Evolutionary conservation across 257 asterid species (phyloP), one percentile per base, ranked within the genome.

Genomic region (Eustoma russellianum): DNA sequence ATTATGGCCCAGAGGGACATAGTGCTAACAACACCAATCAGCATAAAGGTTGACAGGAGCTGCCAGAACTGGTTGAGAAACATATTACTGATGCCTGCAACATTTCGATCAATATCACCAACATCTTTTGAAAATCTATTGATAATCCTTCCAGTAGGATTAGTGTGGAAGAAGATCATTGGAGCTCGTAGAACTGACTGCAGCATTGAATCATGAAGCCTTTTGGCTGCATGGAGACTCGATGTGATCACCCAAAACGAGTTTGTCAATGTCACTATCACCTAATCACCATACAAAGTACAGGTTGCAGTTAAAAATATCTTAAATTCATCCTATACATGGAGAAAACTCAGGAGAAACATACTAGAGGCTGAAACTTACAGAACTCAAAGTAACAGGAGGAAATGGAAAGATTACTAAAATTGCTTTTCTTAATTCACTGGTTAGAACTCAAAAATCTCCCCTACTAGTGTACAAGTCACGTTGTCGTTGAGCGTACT

Each of bases 101-200:
- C 94, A 61, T 53, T 80, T 51, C 98, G 83, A 70, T 91, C 98
- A 57, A 91, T 83, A 68, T 91, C 98, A 28, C 97, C 89, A 15
- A 76, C 70, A 85, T 91, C 98, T 79, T 78, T 87, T 59, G 98
- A 88, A 67, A 87, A 87, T 77, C 98, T 81, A 59, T 91, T 91
- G 75, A 91, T 88, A 72, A 91, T 79, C 64, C 98, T 74, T 35
- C 98, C 97, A 13, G 81, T 88, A 50, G 95, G 98, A 63, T 91
- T 91, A 53, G 98, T 87, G 71, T 91, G 97, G 59, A 91, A 91
- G 79, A 91, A 91, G 57, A 88, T 90, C 97, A 91, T 91, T 46
- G 98, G 98, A 68, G 94, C 97, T 79, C 90, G 79, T 67, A 91
- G 86, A 45, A 87, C 84, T 47, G 98, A 77, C 48, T 63, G 57